These are phyloP conservation scores for Xylariales sp. DNA, from an alignment of 2,329 filamentous ascomycete species.

Conservation along the genomic window DNA sequence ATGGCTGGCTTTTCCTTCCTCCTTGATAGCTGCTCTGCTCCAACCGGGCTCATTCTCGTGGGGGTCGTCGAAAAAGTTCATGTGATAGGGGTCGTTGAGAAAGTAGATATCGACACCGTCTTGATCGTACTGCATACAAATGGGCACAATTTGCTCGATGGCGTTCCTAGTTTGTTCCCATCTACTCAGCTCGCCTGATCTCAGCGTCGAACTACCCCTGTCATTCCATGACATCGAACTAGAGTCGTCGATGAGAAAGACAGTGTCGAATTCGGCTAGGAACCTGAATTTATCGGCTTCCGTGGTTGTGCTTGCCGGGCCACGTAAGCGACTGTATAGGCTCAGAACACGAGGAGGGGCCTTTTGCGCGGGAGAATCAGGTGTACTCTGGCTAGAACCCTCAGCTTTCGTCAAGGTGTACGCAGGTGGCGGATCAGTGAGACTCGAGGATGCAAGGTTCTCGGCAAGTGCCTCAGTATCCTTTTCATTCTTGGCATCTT, in stretches of 20 bases:
- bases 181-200: conserved; percentile 23
- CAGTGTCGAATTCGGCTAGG: conserved; percentile 82
- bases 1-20: conserved; percentile 53
- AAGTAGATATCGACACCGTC: conserved; percentile 95
- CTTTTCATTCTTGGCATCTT: not conserved
- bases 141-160: conserved; percentile 79
- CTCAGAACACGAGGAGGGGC: conserved; percentile 10
- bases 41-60: conserved; percentile 16
- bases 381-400: conserved; percentile 16
- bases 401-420: conserved; percentile 33
- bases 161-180: conserved; percentile 82
- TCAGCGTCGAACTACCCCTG: conserved; percentile 45
- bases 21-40: not conserved
- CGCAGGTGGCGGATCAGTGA: conserved; percentile 39
- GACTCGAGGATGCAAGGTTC: conserved; percentile 22
- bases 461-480: not conserved
- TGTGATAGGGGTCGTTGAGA: conserved; percentile 73
- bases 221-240: conserved; percentile 79
- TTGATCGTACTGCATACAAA: conserved; percentile 81
- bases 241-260: conserved; percentile 94
- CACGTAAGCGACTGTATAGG: conserved; percentile 19
- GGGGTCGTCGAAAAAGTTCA: conserved; percentile 47
- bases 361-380: not conserved
- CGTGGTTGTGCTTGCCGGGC: conserved; percentile 5
- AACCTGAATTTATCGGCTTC: conserved; percentile 63